phyloP scores from a whole-genome alignment of 352 stramenopile genomes.

The Globisporangium radiosum region DNA sequence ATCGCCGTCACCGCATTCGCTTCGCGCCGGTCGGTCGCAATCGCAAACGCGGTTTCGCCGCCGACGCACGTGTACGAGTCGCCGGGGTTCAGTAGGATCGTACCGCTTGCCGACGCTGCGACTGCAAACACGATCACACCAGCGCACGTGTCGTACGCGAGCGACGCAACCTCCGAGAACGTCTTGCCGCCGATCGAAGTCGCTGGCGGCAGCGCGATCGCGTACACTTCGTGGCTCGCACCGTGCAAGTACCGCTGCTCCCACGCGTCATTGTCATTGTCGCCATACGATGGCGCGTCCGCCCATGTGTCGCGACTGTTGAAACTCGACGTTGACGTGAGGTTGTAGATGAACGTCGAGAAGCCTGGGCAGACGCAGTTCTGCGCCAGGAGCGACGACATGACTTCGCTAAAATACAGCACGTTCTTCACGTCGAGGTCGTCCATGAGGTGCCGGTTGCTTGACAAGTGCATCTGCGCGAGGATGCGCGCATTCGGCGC shows the following conservation, averaged over 20 bases:
- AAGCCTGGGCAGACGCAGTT: constrained; percentile 84
- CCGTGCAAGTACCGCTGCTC: constrained; percentile 68
- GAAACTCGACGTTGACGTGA: constrained; percentile 78
- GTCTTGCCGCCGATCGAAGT: constrained; percentile 55
- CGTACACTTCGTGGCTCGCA: constrained; percentile 77
- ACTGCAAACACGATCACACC: constrained; percentile 79
- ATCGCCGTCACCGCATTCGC: constrained; percentile 38
- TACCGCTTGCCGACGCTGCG: constrained; percentile 21
- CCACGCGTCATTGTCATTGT: constrained; percentile 41
- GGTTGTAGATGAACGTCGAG: constrained; percentile 84
- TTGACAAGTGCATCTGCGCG: constrained; percentile 72
- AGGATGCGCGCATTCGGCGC: constrained; percentile 49
- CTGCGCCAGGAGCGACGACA: constrained; percentile 74
- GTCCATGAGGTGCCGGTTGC: constrained; percentile 68
- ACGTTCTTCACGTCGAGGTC: constrained; percentile 75
- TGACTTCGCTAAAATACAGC: constrained; percentile 74
- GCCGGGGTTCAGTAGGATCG: constrained; percentile 73
- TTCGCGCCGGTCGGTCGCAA: constrained; percentile 54
- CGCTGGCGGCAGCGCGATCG: constrained; percentile 48
- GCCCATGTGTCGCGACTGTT: constrained; percentile 16
- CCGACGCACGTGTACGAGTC: constrained; percentile 68
- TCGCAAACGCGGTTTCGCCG: constrained; percentile 65
- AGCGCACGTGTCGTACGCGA: constrained; percentile 68
- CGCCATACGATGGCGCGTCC: constrained; percentile 5
- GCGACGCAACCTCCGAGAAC: constrained; percentile 71